Conservation (phyloP, 169 alveolate species). For the Plasmodium adleri region DNA sequence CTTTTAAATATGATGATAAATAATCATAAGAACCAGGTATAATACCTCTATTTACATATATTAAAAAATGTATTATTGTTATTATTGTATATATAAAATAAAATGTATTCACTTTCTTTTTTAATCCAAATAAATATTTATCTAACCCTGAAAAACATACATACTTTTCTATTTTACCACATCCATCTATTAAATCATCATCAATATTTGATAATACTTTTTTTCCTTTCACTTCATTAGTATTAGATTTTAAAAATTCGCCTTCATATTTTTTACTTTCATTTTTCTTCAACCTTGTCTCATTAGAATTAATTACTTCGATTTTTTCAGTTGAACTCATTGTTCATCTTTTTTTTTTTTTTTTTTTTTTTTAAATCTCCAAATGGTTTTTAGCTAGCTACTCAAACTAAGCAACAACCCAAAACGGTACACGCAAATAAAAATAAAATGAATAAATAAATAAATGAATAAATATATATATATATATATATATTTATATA, state of each 20-base stretch:
- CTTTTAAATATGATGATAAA: slow-evolving; percentile 33
- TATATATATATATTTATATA: not conserved
- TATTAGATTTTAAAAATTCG: not conserved
- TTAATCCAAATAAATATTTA: slow-evolving; percentile 5
- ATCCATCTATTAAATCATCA: not conserved
- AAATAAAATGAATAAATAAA: not conserved
- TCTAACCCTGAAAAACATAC: slow-evolving; percentile 23
- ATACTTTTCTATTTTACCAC: slow-evolving; percentile 1
- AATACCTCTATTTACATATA: slow-evolving; percentile 62
- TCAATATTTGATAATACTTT: slow-evolving; percentile 22
- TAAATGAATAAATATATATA: not conserved
- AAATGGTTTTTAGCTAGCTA: not conserved
- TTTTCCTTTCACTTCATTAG: not conserved
- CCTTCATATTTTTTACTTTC: not conserved
- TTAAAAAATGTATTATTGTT: slow-evolving; percentile 32
- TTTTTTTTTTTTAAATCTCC: not conserved
- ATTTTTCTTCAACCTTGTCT: not conserved
- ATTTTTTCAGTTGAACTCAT: slow-evolving; percentile 35
- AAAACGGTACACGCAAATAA: not conserved
- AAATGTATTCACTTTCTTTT: slow-evolving; percentile 28
- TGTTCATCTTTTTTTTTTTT: slow-evolving; percentile 46
- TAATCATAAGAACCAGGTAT: slow-evolving; percentile 68
- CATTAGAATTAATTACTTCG: slow-evolving; percentile 4
- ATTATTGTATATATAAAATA: slow-evolving; percentile 33
- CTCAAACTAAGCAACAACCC: too few relatives aligned